phyloP scores from a whole-genome alignment of 106 monocot species.

The Triglochin maritima region DNA sequence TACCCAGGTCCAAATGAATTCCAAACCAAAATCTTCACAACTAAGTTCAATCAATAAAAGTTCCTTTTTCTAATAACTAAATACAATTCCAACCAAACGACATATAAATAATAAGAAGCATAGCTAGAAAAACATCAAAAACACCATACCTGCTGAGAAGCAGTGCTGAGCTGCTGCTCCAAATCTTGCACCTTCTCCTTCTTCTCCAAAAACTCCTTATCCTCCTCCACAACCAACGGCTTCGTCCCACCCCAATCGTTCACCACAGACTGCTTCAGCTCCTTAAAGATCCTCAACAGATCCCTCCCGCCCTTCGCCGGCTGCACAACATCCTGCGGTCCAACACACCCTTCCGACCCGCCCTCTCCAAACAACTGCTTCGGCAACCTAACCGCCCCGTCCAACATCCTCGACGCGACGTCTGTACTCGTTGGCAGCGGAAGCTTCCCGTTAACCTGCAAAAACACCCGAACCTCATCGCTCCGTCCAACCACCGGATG shows the following conservation, averaged over 20 bases:
- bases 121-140: too few species aligned
- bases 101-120: too few species aligned
- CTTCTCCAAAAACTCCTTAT: slow-evolving; percentile 70
- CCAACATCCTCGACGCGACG: slow-evolving; percentile 69
- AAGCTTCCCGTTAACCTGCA: slow-evolving; percentile 43
- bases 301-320: slow-evolving; percentile 72
- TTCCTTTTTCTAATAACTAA: too few species aligned
- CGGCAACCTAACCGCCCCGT: slow-evolving; percentile 60
- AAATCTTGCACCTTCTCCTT: slow-evolving; percentile 75
- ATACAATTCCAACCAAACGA: too few species aligned
- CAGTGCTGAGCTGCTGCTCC: slow-evolving; percentile 69
- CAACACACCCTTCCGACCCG: slow-evolving; percentile 5
- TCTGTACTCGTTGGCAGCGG: slow-evolving; percentile 49
- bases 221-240: slow-evolving; percentile 62
- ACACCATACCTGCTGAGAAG: slow-evolving; percentile 65
- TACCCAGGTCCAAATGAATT: too few species aligned
- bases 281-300: slow-evolving; percentile 80
- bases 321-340: slow-evolving; percentile 57
- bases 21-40: too few species aligned
- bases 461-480: slow-evolving; percentile 58
- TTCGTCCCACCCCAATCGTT: slow-evolving; percentile 65
- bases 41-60: too few species aligned
- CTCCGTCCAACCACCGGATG: slow-evolving; percentile 72
- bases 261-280: slow-evolving; percentile 77
- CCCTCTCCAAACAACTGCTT: slow-evolving; percentile 54